Evolutionary conservation across 371 early-diverging fungal species (phyloP), one percentile per base, ranked within the genome.

Genomic region (Circinella minor): DNA sequence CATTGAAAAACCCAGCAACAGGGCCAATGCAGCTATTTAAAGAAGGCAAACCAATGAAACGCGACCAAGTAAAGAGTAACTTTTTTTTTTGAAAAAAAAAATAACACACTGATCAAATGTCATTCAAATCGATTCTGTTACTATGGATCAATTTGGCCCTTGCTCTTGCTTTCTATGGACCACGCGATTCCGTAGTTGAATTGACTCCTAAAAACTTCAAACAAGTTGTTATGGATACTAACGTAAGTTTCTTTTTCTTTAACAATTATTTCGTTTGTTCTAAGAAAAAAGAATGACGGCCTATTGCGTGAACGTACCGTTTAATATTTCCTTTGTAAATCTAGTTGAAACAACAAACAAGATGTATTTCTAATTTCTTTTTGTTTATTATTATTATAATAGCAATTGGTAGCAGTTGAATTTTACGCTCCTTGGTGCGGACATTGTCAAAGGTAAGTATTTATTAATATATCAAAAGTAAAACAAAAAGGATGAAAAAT

Each of bases 371-470:
- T 43, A 57, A 34, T 34, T 57, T 36, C 27, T 13, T 7, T 4
- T 66, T 36, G 57, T 57, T 57, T 17, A 18, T 57, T 34, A 7
- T 10, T 55, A 20, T 18, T 8, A 15, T 10, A 15, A 57, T 80
- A 94, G 87, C 89, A 94, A 71, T 84, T 92, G 3, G 92, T 91
- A 15, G 86, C 94, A 60, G 92, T 93, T 14, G 94, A 95, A 76
- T 96, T 96, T 77, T 95, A 90, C 74, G 96, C 96, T 7, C 96
- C 96, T 17, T 96, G 96, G 95, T 96, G 97, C 75, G 95, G 96
- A 14, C 95, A 96, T 79, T 97, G 97, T 81, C 89, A 95, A 84
- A 82, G 84, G 90, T 90, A 85, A 34, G 27, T 69, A 54, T 51
- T n/a, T 1, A 13, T n/a, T 1, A 13, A 5, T 51, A n/a, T n/a